phyloP scores from a whole-genome alignment of 768 basidiomycete genomes.

The Lentinula sp. region DNA sequence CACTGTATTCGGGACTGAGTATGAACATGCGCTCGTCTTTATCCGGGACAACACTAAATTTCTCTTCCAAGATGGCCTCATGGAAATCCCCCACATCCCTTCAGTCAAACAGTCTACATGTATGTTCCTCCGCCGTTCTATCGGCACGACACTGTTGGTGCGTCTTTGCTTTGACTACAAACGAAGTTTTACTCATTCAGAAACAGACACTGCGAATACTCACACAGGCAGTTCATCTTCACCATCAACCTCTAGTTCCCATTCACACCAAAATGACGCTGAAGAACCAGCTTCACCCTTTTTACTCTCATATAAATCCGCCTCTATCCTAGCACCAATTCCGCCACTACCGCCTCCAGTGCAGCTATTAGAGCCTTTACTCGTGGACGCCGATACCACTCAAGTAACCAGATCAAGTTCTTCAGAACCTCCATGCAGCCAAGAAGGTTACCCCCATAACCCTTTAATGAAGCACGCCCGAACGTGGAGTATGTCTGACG shows the following conservation, averaged over 20 bases:
- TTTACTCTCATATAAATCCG: neutral
- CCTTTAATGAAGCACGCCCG: neutral
- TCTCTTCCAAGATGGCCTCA: slow-evolving; percentile 32
- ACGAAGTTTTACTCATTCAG: neutral
- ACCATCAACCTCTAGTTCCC: neutral
- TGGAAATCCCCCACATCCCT: slow-evolving; percentile 24
- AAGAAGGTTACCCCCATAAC: neutral
- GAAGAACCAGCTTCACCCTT: neutral
- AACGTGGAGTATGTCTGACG: neutral
- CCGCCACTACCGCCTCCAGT: neutral
- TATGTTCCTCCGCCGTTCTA: slow-evolving; percentile 40
- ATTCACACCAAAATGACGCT: neutral
- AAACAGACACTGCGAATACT: neutral
- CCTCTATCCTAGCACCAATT: neutral
- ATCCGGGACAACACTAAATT: slow-evolving; percentile 32
- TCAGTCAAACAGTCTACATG: slow-evolving; percentile 29
- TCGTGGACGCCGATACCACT: neutral
- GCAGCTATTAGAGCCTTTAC: neutral
- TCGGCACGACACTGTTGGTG: slow-evolving; percentile 22
- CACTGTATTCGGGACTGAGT: neutral
- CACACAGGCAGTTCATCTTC: neutral
- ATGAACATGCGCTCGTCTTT: slow-evolving; percentile 19
- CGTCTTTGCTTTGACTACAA: slow-evolving; percentile 14
- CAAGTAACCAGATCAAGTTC: neutral
- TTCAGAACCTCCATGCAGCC: neutral